A percentile compares a stretch with the other conserved stretches of the same genome.
phyloP scores from a whole-genome alignment of 441 rosid species.

The Manihot esculenta region DNA sequence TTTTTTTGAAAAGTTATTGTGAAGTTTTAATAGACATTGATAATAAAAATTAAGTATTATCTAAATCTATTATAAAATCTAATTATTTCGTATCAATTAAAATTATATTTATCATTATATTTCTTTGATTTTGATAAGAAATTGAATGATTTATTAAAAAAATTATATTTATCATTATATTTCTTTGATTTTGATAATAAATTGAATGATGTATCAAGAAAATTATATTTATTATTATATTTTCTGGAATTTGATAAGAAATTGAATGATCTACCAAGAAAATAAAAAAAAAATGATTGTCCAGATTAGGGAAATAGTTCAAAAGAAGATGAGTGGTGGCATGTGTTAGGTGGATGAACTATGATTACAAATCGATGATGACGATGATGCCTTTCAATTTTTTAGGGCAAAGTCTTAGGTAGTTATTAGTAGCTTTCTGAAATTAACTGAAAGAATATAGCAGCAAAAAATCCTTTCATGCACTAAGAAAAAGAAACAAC shows the following conservation, averaged over 20 bases:
- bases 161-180: background rate
- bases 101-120: background rate
- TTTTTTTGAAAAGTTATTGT: too few species aligned
- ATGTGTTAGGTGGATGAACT: background rate
- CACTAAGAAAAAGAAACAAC: background rate
- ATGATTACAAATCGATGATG: slow-evolving; percentile 1
- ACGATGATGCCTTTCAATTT: background rate
- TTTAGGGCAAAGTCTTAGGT: background rate
- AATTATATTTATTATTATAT: background rate
- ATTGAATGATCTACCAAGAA: background rate
- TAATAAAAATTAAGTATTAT: too few species aligned
- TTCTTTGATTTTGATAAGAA: background rate
- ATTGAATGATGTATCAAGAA: background rate
- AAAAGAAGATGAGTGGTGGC: background rate
- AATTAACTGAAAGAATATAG: background rate
- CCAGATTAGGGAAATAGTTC: background rate
- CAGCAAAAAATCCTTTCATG: background rate
- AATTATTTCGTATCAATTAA: too few species aligned
- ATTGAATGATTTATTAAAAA: background rate
- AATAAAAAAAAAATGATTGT: background rate
- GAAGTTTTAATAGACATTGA: too few species aligned
- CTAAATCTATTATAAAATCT: too few species aligned
- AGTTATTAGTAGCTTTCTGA: too few species aligned
- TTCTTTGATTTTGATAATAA: background rate
- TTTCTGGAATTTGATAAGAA: background rate